A percentile compares a stretch with the other conserved stretches of the same genome.
These are phyloP conservation scores for Fusarium buxicola DNA, from an alignment of 2,329 filamentous ascomycete genomes.

Conservation along the genomic window DNA sequence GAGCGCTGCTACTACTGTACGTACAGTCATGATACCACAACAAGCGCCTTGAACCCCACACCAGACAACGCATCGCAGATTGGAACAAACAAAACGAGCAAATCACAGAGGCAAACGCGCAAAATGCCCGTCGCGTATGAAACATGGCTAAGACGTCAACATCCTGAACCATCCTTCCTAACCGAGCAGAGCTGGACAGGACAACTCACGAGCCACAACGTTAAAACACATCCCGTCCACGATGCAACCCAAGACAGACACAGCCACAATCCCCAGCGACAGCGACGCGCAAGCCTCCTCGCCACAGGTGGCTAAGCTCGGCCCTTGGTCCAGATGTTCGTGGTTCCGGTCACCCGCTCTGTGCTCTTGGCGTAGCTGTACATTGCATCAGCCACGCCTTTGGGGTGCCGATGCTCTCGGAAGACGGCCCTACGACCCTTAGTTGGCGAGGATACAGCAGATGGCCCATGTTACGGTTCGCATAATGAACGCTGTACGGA, in stretches of 20 bases:
- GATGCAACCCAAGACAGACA: slow-evolving; percentile 18
- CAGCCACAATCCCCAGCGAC: slow-evolving; percentile 23
- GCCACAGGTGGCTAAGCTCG: slow-evolving; percentile 46
- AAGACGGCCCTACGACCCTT: slow-evolving; percentile 34
- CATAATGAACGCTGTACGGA: background rate
- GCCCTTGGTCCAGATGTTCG: slow-evolving; percentile 15
- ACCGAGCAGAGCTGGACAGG: slow-evolving; percentile 32
- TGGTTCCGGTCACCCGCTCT: too few relatives aligned
- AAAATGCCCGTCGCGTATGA: slow-evolving; percentile 20
- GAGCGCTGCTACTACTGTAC: background rate
- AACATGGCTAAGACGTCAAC: slow-evolving; percentile 33
- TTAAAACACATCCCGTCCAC: slow-evolving; percentile 24
- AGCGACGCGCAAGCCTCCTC: slow-evolving; percentile 46
- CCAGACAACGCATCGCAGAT: slow-evolving; percentile 37
- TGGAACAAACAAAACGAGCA: slow-evolving; percentile 12
- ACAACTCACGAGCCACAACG: slow-evolving; percentile 36
- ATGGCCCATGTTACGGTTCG: too few relatives aligned
- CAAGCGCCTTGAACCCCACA: slow-evolving; percentile 1
- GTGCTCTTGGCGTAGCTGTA: slow-evolving; percentile 18
- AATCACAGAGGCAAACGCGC: slow-evolving; percentile 21
- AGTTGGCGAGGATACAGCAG: slow-evolving; percentile 24
- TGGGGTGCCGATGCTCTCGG: slow-evolving; percentile 15
- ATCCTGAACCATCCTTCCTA: slow-evolving; percentile 17
- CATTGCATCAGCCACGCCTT: slow-evolving; percentile 13
- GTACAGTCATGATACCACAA: slow-evolving; percentile 4